Conservation (phyloP, 1,139 yeast genomes). For the Kodamaea anthophila region DNA sequence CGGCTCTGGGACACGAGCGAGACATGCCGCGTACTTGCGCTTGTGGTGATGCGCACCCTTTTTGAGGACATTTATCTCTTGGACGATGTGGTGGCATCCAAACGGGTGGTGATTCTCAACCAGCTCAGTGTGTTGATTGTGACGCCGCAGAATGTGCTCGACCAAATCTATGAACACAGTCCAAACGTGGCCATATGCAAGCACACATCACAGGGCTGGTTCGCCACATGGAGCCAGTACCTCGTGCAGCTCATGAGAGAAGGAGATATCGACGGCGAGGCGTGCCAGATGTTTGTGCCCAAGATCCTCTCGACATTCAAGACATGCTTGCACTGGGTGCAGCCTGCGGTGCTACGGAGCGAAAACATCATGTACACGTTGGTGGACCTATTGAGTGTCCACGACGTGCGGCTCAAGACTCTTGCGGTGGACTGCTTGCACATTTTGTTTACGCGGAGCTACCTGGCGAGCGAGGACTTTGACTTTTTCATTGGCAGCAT, state of each 20-base stretch:
- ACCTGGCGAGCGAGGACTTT: slow-evolving; percentile 65
- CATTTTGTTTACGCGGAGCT: slow-evolving; percentile 78
- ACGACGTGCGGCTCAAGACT: slow-evolving; percentile 64
- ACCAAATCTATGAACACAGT: slow-evolving; percentile 65
- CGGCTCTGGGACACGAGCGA: slow-evolving; percentile 65
- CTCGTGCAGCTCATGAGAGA: slow-evolving; percentile 47
- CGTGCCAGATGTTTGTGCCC: slow-evolving; percentile 47
- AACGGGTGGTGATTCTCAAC: slow-evolving; percentile 69
- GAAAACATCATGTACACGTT: slow-evolving; percentile 67
- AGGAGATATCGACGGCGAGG: slow-evolving; percentile 29
- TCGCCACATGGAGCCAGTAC: slow-evolving; percentile 64
- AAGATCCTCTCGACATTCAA: slow-evolving; percentile 77
- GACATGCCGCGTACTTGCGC: slow-evolving; percentile 65
- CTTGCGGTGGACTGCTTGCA: slow-evolving; percentile 90
- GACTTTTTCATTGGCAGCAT: slow-evolving; percentile 75
- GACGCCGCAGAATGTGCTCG: slow-evolving; percentile 62
- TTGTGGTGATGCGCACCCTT: slow-evolving; percentile 74
- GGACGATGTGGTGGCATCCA: slow-evolving; percentile 86
- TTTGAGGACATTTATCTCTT: slow-evolving; percentile 92
- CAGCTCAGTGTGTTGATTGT: slow-evolving; percentile 81
- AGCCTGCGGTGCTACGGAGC: slow-evolving; percentile 64
- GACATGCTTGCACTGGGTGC: slow-evolving; percentile 87
- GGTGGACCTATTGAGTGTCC: slow-evolving; percentile 51
- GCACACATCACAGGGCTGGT: slow-evolving; percentile 80
- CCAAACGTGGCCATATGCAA: slow-evolving; percentile 57